Evolutionary conservation across 345 rosid species (phyloP).

Genomic region (Raphanus raphanistrum): DNA sequence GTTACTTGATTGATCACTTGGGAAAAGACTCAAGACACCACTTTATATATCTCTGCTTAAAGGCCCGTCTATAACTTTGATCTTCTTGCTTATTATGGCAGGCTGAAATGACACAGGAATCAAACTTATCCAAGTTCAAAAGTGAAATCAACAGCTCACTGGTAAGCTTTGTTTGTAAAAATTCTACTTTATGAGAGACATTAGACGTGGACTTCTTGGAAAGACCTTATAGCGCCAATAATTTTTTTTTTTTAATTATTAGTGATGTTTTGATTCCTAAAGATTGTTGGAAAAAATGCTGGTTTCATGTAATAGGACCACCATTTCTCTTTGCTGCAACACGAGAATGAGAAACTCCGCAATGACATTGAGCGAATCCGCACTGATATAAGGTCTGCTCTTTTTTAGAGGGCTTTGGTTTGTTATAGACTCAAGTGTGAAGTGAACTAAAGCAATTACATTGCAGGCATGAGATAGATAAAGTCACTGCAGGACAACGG

Average conservation of each 20-base stretch:
- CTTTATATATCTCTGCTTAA: background rate
- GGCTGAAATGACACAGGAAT: conserved; percentile 73
- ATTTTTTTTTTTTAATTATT: background rate
- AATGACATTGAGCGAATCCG: conserved; percentile 78
- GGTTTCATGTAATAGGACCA: conserved; percentile 48
- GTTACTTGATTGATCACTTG: too few species aligned
- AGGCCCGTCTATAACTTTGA: background rate
- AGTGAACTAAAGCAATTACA: background rate
- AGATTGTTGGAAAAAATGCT: background rate
- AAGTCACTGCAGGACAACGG: conserved; percentile 85
- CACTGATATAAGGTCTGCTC: conserved; percentile 66
- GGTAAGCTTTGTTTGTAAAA: conserved; percentile 37
- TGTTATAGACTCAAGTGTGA: conserved; percentile 18
- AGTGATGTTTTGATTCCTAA: background rate
- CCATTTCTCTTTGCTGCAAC: conserved; percentile 75
- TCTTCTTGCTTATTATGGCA: conserved; percentile 23
- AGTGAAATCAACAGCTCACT: conserved; percentile 71
- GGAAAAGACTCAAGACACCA: background rate
- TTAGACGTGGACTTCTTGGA: background rate
- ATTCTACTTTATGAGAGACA: background rate
- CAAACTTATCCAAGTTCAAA: conserved; percentile 78
- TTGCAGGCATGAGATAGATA: conserved; percentile 83
- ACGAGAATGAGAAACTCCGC: conserved; percentile 79
- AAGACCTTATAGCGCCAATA: background rate
- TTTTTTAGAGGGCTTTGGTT: background rate